phyloP scores from a whole-genome alignment of 208 protist genomes.

The Naegleria fowleri region DNA sequence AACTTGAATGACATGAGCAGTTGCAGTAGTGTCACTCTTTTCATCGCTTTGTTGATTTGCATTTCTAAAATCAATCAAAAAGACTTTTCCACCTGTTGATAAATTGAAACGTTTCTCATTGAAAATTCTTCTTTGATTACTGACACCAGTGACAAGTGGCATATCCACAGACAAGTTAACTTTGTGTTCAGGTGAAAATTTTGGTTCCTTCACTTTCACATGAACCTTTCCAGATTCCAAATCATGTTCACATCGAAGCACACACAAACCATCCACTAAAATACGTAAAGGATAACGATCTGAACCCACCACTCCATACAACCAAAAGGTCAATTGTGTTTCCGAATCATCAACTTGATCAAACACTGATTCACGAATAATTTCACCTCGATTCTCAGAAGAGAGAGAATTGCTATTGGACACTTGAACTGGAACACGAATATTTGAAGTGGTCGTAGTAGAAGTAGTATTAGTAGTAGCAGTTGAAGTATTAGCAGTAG shows the following conservation, averaged over 20 bases:
- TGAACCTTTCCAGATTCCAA: not conserved
- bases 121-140: not conserved
- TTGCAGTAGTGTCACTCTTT: not conserved
- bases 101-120: not conserved
- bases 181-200: not conserved
- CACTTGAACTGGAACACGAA: not conserved
- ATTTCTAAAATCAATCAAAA: not conserved
- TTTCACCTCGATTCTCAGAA: not conserved
- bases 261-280: not conserved
- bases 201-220: not conserved
- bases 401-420: not conserved
- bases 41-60: too few relatives aligned
- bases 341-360: not conserved
- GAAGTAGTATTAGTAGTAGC: not conserved
- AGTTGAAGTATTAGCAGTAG: not conserved
- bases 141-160: not conserved
- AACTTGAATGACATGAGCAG: not conserved
- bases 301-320: not conserved
- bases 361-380: not conserved
- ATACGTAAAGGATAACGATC: not conserved
- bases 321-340: not conserved
- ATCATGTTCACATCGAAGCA: not conserved
- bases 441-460: not conserved
- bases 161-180: not conserved
- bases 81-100: not conserved